Evolutionary conservation across 139 green algal species (phyloP), one percentile per base, ranked within the genome.

Genomic region (Limnomonas spitsbergensis): DNA sequence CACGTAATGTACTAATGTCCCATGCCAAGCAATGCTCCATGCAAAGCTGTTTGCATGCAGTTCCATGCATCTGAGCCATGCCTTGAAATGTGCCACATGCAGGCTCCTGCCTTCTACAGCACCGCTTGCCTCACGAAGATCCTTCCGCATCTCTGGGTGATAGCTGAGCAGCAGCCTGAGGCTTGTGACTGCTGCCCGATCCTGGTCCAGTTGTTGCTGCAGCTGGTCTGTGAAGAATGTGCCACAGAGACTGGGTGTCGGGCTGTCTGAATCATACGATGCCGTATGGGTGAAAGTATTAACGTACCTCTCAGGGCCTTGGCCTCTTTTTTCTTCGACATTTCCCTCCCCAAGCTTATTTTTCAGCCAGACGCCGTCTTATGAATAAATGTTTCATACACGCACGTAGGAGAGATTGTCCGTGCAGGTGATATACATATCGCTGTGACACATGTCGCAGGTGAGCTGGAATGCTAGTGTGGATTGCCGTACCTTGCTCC

Each of bases 91-190:
- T n/a, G n/a, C n/a, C n/a, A n/a, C n/a, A n/a, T n/a, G n/a, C n/a
- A n/a, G n/a, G n/a, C n/a, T n/a, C n/a, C n/a, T n/a, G n/a, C n/a
- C n/a, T n/a, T n/a, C 4, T 54, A 7, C 32, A 61, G 20, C 20
- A 14, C 47, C n/a, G 26, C 76, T 80, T 32, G 42, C 81, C 76
- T 82, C 81, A 2, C 81, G 76, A 3, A 85, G 76, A 24, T 85
- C 81, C 71, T 85, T 85, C 2, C 71, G 54, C 38, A 85, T 68
- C 7, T 69, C 76, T 0, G 81, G 76, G 71, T 74, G 76, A 4
- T 2, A 7, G 2, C 38, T 38, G 3, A 85, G 56, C 38, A 85
- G 47, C 42, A 72, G 52, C 0, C 81, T 75, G 32, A 85, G 61
- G 24, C 40, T 80, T 24, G 7, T 73, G n/a, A 82, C 76, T 20